A percentile compares a stretch with the other conserved stretches of the same genome.
Evolutionary conservation across 495 filamentous ascomycete species (phyloP).

Genomic region (Tetracladium marchalianum): DNA sequence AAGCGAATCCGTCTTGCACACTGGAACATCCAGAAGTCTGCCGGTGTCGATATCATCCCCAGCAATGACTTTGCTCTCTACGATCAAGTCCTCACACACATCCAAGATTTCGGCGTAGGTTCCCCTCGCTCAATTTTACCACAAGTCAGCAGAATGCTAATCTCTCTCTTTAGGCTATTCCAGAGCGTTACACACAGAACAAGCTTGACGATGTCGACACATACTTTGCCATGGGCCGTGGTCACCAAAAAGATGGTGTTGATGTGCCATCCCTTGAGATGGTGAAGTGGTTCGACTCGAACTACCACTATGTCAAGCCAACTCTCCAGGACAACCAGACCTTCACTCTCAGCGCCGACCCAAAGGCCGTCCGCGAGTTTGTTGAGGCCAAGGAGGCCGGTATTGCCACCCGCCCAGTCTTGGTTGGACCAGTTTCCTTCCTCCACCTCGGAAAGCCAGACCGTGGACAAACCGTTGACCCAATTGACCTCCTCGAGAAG

Average conservation of each 20-base stretch:
- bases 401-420: slow-evolving; percentile 82
- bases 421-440: slow-evolving; percentile 95
- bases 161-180: slow-evolving; percentile 51
- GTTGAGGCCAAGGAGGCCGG: slow-evolving; percentile 95
- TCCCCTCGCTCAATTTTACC: not conserved
- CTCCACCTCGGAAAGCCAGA: slow-evolving; percentile 93
- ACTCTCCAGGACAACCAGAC: slow-evolving; percentile 91
- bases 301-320: slow-evolving; percentile 99
- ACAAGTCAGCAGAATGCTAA: slow-evolving; percentile 11
- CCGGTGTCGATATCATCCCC: slow-evolving; percentile 92
- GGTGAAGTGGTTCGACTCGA: slow-evolving; percentile 99
- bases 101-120: slow-evolving; percentile 93
- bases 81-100: slow-evolving; percentile 96
- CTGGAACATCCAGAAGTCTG: slow-evolving; percentile 99
- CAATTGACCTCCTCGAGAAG: slow-evolving; percentile 84
- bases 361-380: slow-evolving; percentile 92
- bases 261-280: slow-evolving; percentile 95
- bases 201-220: slow-evolving; percentile 81
- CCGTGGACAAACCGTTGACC: slow-evolving; percentile 80
- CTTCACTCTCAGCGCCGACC: slow-evolving; percentile 77
- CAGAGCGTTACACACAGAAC: slow-evolving; percentile 81
- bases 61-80: slow-evolving; percentile 99
- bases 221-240: slow-evolving; percentile 99
- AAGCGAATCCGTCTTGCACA: slow-evolving; percentile 92
- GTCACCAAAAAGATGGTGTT: slow-evolving; percentile 83